Conservation (phyloP, 495 filamentous ascomycete species). For the Lepidopterella palustris region DNA sequence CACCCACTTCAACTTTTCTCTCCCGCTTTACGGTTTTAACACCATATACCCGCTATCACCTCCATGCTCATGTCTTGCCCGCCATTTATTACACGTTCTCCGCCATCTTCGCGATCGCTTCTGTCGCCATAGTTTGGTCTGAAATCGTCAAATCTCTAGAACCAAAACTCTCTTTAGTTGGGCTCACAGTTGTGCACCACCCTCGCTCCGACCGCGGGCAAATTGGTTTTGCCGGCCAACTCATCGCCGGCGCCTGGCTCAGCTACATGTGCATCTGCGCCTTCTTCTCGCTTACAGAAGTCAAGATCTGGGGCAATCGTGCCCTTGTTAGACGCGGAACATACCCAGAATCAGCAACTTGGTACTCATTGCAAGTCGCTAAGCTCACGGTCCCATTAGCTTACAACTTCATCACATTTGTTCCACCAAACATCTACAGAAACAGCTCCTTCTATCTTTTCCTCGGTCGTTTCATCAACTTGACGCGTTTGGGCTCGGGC, state of each 20-base stretch:
- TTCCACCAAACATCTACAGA: constrained; percentile 58
- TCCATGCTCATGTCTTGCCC: constrained; percentile 66
- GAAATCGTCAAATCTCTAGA: constrained; percentile 75
- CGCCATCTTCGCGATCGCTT: constrained; percentile 62
- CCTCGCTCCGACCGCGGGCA: constrained; percentile 56
- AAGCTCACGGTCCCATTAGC: constrained; percentile 83
- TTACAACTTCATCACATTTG: constrained; percentile 92
- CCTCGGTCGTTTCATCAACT: constrained; percentile 73
- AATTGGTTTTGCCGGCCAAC: constrained; percentile 75
- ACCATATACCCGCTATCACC: constrained; percentile 74
- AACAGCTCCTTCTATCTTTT: constrained; percentile 80
- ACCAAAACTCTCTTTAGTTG: constrained; percentile 72
- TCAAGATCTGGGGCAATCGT: constrained; percentile 91
- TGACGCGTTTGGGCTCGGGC: constrained; percentile 74
- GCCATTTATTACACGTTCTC: constrained; percentile 55
- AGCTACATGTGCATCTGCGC: constrained; percentile 87
- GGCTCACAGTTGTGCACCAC: constrained; percentile 77
- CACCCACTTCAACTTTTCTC: constrained; percentile 37
- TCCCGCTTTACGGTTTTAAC: constrained; percentile 60
- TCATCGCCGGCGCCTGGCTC: constrained; percentile 80
- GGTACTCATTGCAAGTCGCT: constrained; percentile 88
- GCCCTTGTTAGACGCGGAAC: constrained; percentile 87
- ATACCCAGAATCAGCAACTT: constrained; percentile 83
- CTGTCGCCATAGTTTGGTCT: constrained; percentile 80
- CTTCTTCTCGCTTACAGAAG: constrained; percentile 75